Percentiles rank a stretch among this genome's conserved stretches.
Evolutionary conservation across 2,329 filamentous ascomycete genomes (phyloP).

Genomic region (Colletotrichum eremochloae): DNA sequence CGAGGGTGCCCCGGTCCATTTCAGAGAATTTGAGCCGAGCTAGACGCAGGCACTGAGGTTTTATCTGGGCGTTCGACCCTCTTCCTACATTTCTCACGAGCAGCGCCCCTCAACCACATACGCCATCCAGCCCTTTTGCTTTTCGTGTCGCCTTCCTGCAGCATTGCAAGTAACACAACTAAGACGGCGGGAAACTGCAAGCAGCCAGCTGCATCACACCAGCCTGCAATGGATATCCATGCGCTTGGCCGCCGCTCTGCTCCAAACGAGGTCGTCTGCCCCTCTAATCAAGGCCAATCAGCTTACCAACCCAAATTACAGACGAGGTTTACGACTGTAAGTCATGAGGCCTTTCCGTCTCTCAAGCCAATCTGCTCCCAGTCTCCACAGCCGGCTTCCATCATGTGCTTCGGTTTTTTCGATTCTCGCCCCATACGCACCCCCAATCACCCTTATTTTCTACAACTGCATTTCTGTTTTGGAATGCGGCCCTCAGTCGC

Average conservation of each 20-base stretch:
- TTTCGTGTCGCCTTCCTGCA: slow-evolving; percentile 5
- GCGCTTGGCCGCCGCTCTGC: neutral
- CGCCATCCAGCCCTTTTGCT: neutral
- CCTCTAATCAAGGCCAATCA: neutral
- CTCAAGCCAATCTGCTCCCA: neutral
- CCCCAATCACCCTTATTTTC: neutral
- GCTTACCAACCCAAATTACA: neutral
- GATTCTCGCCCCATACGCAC: neutral
- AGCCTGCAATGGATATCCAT: slow-evolving; percentile 6
- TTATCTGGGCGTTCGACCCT: neutral
- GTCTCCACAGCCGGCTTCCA: neutral
- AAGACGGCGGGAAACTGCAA: neutral
- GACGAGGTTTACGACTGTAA: slow-evolving; percentile 1
- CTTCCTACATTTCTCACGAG: neutral
- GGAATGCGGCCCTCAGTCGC: neutral
- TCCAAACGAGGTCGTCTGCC: neutral
- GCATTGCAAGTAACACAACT: neutral
- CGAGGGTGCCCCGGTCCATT: neutral
- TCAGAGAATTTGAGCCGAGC: slow-evolving; percentile 6
- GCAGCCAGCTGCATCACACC: slow-evolving; percentile 6
- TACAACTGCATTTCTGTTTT: neutral
- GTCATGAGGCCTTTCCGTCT: neutral
- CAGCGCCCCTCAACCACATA: neutral
- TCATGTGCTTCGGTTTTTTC: neutral
- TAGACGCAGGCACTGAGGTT: neutral